phyloP scores from a whole-genome alignment of 139 green algal genomes.

The Volvox africanus region DNA sequence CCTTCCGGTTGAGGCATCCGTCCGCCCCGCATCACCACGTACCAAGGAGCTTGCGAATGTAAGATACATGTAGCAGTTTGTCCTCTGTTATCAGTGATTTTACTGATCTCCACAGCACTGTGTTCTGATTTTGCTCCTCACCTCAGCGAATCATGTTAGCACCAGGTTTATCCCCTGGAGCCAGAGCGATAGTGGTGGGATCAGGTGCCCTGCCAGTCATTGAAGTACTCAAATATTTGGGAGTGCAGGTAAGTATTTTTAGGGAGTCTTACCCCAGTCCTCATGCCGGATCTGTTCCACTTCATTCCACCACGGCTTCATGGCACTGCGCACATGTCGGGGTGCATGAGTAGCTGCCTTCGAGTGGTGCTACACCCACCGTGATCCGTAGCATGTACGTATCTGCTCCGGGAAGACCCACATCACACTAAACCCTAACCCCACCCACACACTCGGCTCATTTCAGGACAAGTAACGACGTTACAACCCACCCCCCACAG shows the following conservation, averaged over 20 bases:
- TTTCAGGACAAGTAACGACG: too few species aligned
- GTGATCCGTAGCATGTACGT: too few species aligned
- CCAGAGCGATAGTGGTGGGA: slow-evolving; percentile 12
- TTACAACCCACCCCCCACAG: background rate
- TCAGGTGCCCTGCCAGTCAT: slow-evolving; percentile 21
- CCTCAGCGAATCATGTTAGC: slow-evolving; percentile 24
- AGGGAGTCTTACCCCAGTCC: too few species aligned
- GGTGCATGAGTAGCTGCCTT: too few species aligned
- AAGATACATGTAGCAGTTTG: background rate
- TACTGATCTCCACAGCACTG: background rate
- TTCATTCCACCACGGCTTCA: too few species aligned
- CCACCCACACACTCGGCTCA: too few species aligned
- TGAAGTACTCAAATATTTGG: slow-evolving; percentile 34
- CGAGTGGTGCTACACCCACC: too few species aligned
- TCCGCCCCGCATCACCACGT: slow-evolving; percentile 6
- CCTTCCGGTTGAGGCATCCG: slow-evolving; percentile 2
- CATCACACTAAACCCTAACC: too few species aligned
- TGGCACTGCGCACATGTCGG: too few species aligned
- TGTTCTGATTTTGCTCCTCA: background rate
- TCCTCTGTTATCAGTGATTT: background rate
- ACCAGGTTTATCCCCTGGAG: background rate
- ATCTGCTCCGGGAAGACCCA: too few species aligned
- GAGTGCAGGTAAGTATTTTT: slow-evolving; percentile 14
- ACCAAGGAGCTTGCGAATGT: slow-evolving; percentile 30
- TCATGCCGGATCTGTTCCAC: too few species aligned